Evolutionary conservation across 352 stramenopile species (phyloP).

Genomic region (Globisporangium paroecandrum): DNA sequence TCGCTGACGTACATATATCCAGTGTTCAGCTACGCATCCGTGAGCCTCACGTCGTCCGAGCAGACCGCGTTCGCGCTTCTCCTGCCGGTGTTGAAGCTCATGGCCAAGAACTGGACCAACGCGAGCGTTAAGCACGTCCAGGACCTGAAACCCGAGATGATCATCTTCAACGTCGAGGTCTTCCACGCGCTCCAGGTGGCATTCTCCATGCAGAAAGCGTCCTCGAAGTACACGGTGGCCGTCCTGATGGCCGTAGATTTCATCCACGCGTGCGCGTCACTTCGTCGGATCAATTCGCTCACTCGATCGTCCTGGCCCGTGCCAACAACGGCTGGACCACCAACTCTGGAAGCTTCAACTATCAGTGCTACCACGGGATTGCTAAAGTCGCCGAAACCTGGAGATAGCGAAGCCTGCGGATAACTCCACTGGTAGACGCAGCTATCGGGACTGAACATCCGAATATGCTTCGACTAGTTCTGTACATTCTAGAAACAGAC

Average conservation of each 20-base stretch:
- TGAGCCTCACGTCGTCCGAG: background rate
- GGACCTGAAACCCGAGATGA: constrained; percentile 31
- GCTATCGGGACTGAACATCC: background rate
- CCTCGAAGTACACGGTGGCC: constrained; percentile 23
- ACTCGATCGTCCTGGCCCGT: background rate
- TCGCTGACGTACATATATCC: constrained; percentile 25
- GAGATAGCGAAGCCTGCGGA: background rate
- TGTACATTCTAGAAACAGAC: background rate
- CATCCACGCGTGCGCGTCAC: constrained; percentile 27
- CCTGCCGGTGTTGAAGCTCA: constrained; percentile 29
- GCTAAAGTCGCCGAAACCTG: background rate
- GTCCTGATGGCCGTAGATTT: constrained; percentile 31
- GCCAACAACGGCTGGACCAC: background rate
- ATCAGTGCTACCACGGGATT: background rate
- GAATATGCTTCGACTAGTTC: background rate
- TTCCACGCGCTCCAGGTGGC: constrained; percentile 45
- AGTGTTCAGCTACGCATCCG: constrained; percentile 31
- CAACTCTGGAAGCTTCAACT: background rate
- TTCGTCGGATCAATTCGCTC: constrained; percentile 23
- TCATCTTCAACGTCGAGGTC: constrained; percentile 52
- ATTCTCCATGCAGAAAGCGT: constrained; percentile 29
- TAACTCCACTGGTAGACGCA: background rate
- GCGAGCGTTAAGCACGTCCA: constrained; percentile 1
- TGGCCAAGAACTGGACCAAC: background rate
- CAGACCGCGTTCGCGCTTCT: constrained; percentile 25